Evolutionary conservation across 441 rosid genomes (phyloP).

Genomic region (Populus hybrid): DNA sequence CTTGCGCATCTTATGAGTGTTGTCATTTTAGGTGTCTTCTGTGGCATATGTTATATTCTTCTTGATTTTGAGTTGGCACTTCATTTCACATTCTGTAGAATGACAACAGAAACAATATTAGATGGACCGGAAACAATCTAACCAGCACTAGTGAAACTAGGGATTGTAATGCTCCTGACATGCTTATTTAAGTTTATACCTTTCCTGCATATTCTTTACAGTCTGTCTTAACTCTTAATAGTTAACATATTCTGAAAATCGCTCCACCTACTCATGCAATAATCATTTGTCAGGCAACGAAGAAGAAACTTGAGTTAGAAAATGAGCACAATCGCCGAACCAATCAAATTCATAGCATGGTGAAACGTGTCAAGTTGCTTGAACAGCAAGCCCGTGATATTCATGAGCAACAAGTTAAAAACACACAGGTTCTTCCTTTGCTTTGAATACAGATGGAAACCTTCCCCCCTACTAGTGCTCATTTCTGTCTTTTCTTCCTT

Average conservation of each 20-base stretch:
- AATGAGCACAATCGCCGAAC: slow-evolving; percentile 48
- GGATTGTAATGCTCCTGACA: neutral
- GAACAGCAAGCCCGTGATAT: slow-evolving; percentile 69
- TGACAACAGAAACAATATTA: neutral
- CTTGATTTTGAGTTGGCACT: neutral
- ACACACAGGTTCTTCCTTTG: slow-evolving; percentile 71
- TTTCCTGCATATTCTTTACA: neutral
- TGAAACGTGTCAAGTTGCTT: slow-evolving; percentile 46
- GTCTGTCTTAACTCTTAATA: neutral
- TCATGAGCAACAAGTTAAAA: slow-evolving; percentile 62
- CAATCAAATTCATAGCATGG: slow-evolving; percentile 41
- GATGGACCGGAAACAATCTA: neutral
- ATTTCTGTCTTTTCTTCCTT: neutral
- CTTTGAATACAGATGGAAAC: neutral
- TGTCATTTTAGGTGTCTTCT: neutral
- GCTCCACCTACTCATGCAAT: slow-evolving; percentile 12
- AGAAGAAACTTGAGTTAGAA: slow-evolving; percentile 56
- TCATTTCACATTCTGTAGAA: neutral
- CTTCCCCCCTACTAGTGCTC: neutral
- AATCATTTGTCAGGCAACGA: slow-evolving; percentile 55
- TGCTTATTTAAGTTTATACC: neutral
- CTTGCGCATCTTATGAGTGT: neutral
- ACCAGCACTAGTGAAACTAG: neutral
- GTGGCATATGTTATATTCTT: neutral
- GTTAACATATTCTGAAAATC: neutral